Percentiles rank a stretch among this genome's conserved stretches.
Conservation (phyloP, 768 basidiomycete species). For the Agrocybe chaxingu region DNA sequence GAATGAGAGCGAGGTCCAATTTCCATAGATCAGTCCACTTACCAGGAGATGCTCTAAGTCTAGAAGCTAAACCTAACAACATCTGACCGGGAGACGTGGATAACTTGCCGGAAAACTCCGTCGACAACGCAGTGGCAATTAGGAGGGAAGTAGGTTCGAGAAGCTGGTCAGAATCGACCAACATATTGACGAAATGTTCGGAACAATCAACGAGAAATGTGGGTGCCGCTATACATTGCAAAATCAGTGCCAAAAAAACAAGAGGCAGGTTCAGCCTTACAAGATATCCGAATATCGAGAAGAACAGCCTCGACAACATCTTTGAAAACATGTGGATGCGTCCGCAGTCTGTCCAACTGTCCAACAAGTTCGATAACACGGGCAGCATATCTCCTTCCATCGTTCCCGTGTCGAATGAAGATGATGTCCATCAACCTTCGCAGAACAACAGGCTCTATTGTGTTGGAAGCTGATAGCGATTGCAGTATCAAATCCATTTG, state of each 20-base stretch:
- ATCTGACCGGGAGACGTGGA: slow-evolving; percentile 41
- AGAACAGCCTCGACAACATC: slow-evolving; percentile 55
- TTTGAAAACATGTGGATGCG: slow-evolving; percentile 47
- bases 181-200: slow-evolving; percentile 36
- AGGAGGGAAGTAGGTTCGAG: slow-evolving; percentile 61
- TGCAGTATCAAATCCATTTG: slow-evolving; percentile 47
- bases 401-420: slow-evolving; percentile 25
- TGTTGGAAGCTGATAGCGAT: slow-evolving; percentile 25
- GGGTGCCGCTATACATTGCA: slow-evolving; percentile 3
- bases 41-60: slow-evolving; percentile 20
- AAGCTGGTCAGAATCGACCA: slow-evolving; percentile 33
- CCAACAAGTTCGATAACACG: slow-evolving; percentile 41
- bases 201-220: slow-evolving; percentile 25
- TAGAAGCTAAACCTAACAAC: slow-evolving; percentile 31
- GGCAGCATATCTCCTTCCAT: slow-evolving; percentile 59
- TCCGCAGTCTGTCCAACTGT: slow-evolving; percentile 30
- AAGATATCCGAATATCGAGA: slow-evolving; percentile 36
- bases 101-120: slow-evolving; percentile 49
- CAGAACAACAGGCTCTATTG: slow-evolving; percentile 35
- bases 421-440: slow-evolving; percentile 15
- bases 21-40: not conserved
- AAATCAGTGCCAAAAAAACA: slow-evolving; percentile 1
- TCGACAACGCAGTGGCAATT: slow-evolving; percentile 65
- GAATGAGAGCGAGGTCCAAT: slow-evolving; percentile 4
- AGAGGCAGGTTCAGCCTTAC: slow-evolving; percentile 30